Conservation (phyloP, 2,329 filamentous ascomycete species). For the Calycina marina region DNA sequence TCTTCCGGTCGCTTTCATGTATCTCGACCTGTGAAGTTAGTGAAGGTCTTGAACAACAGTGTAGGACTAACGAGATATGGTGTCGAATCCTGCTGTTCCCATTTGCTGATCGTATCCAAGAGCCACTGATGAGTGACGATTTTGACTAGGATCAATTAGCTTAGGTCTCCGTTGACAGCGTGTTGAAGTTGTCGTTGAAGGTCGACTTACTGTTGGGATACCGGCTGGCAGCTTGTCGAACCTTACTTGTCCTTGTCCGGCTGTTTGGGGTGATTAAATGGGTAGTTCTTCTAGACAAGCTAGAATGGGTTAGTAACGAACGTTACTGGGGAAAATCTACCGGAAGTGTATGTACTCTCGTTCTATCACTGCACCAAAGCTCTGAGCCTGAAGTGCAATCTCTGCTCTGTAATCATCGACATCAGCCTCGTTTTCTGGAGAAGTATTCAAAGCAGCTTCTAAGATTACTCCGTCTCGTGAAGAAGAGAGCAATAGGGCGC, state of each 20-base stretch:
- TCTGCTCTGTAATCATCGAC: constrained; percentile 44
- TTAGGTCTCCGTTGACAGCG: no score
- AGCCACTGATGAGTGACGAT: constrained; percentile 92
- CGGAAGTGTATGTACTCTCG: constrained; percentile 20
- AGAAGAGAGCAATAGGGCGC: no score
- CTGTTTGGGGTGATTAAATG: constrained; percentile 60
- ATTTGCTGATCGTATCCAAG: constrained; percentile 67
- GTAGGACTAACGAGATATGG: constrained; percentile 27
- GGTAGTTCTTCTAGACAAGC: constrained; percentile 48
- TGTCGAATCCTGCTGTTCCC: constrained; percentile 65
- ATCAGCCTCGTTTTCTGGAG: constrained; percentile 1
- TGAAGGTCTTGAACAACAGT: constrained; percentile 1
- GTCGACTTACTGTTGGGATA: no score
- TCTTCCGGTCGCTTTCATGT: constrained; percentile 45
- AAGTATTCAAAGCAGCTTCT: no score
- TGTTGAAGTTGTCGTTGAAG: no score
- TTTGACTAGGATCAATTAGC: constrained; percentile 65
- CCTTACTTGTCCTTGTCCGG: constrained; percentile 74
- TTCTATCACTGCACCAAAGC: constrained; percentile 60
- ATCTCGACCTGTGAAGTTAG: constrained; percentile 41
- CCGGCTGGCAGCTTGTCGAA: constrained; percentile 73
- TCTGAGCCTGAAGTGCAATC: constrained; percentile 72
- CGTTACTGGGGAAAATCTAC: constrained; percentile 1
- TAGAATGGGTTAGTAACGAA: no score
- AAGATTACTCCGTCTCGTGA: no score